phyloP scores from a whole-genome alignment of 129 eudicot species.

The Saposhnikovia divaricata region DNA sequence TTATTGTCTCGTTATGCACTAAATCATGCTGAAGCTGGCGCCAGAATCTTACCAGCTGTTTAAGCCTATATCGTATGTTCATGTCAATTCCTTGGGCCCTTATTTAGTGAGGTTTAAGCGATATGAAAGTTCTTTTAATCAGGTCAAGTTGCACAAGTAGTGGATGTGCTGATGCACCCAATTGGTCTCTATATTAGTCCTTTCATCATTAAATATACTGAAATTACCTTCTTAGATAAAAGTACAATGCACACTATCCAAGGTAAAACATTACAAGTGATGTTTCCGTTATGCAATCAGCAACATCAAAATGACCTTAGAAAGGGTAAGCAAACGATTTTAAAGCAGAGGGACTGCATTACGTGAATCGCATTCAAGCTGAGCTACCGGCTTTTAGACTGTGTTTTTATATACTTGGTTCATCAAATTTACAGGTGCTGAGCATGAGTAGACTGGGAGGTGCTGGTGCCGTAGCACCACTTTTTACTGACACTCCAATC shows the following conservation, averaged over 20 bases:
- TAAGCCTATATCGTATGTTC: not conserved
- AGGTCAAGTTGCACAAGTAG: not conserved
- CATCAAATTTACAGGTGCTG: slow-evolving; percentile 53
- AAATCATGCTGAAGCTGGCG: not conserved
- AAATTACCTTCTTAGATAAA: not conserved
- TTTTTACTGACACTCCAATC: slow-evolving; percentile 89
- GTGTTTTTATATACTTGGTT: not conserved
- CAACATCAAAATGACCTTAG: not conserved
- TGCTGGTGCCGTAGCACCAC: slow-evolving; percentile 96
- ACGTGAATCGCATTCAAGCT: not conserved
- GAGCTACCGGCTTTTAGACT: not conserved
- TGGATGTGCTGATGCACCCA: not conserved
- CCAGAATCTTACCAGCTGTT: not conserved
- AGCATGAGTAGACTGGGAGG: slow-evolving; percentile 99
- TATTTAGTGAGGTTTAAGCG: not conserved
- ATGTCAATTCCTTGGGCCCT: slow-evolving; percentile 4
- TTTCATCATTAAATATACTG: not conserved
- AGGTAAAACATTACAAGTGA: not conserved
- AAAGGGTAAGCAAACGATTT: not conserved
- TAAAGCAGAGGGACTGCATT: not conserved
- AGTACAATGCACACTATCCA: not conserved
- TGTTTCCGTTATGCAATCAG: not conserved
- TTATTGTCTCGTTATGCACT: not conserved
- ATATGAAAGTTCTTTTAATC: not conserved
- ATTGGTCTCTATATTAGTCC: not conserved